Percentiles rank a stretch among this genome's conserved stretches.
These are phyloP conservation scores for Myxozyma monticola DNA, from an alignment of 805 yeast genomes.

Conservation along the genomic window DNA sequence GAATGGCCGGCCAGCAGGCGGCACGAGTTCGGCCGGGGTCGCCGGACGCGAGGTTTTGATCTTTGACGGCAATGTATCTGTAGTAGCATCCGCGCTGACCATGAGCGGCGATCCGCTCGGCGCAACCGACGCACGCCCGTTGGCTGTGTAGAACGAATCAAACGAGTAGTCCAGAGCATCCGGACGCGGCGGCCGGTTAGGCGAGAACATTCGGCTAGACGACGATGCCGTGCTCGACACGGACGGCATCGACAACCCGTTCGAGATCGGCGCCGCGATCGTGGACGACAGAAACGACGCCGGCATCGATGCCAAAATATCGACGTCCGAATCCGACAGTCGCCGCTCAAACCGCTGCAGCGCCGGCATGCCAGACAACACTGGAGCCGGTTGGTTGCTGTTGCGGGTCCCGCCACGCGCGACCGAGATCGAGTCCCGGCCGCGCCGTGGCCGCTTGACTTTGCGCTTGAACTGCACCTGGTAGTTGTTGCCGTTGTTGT, in stretches of 20 bases:
- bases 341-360: slow-evolving; percentile 9
- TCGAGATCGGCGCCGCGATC: background rate
- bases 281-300: slow-evolving; percentile 9
- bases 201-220: background rate
- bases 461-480: slow-evolving; percentile 46
- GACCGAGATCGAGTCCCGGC: background rate
- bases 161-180: slow-evolving; percentile 21
- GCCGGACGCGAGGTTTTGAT: slow-evolving; percentile 9
- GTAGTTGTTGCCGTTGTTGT: slow-evolving; percentile 63
- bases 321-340: slow-evolving; percentile 14
- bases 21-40: slow-evolving; percentile 23
- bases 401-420: background rate
- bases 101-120: background rate
- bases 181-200: slow-evolving; percentile 19
- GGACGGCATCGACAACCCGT: background rate
- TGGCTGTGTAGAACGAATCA: slow-evolving; percentile 18
- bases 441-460: background rate
- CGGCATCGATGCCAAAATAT: background rate
- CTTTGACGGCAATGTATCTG: slow-evolving; percentile 1
- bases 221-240: background rate
- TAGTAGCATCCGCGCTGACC: background rate
- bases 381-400: no score
- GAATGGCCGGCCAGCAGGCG: slow-evolving; percentile 29
- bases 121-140: slow-evolving; percentile 2
- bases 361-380: background rate